Evolutionary conservation across 2,329 filamentous ascomycete species (phyloP), one percentile per base, ranked within the genome.

Genomic region (Penicillium expansum): DNA sequence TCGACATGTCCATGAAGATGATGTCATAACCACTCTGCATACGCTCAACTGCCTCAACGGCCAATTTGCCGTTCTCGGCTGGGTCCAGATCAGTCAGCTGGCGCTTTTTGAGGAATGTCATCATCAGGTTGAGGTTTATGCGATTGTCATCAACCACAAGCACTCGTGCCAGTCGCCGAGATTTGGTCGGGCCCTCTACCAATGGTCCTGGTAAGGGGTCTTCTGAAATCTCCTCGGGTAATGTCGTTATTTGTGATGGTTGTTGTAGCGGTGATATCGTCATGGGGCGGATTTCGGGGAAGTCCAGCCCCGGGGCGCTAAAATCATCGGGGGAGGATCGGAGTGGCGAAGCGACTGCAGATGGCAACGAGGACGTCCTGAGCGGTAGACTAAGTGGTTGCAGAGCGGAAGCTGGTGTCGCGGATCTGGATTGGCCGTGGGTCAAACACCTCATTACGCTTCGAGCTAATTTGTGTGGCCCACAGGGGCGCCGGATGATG

Each of bases 1-100:
- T 80, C 2, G 73, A 75, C 35, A 80, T 77, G 48, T 80, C 75
- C 77, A 80, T 79, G 59, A 80, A 78, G 48, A 79, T 76, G 30
- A 78, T 73, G 57, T 79, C 75, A 53, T 75, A 77, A 8, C 72
- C 71, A 37, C 68, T 62, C 30, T 61, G 52, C 32, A 69, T 52
- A 43, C 62, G 60, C 56, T 76, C 69, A 6, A 70, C 71, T 2
- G 74, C 71, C 20, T 78, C 70, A 11, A 80, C 72, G 1, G 78
- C 78, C 35, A 76, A 56, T 20, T 74, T 71, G 22, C 78, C 78
- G 55, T 80, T 75, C 38, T 73, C 71, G 2, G 77, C 78, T 0
- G 73, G 69, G n/a, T 71, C 68, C 6, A 77, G 62, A 7, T 64
- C 66, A 9, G 67, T 54, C 27, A 75, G 63, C 4, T 71, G 64